Base-by-base conservation (phyloP, 1,284 basidiomycete genomes). In the Blastosporella zonata region DNA sequence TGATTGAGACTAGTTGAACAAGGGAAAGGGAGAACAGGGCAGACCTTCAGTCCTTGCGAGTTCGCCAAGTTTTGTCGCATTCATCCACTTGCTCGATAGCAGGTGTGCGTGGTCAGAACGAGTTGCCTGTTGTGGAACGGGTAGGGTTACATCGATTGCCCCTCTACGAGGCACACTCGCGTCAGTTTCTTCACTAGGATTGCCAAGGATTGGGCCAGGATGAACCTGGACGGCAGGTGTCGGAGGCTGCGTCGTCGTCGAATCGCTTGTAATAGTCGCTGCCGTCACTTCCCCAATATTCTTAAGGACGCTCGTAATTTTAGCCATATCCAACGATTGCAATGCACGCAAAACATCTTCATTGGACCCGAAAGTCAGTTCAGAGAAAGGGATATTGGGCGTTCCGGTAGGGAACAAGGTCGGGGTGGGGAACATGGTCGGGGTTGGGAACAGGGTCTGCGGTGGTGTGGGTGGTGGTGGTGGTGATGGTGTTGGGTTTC, bases 51-150 rank as follows among this genome's bases (percentile, higher is more conserved):
- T 77, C 60, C 73, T 74, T 13, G 80, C 84, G 55, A 90, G 66
- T 52, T 87, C 81, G 6, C 78, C 73, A 13, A 90, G 67, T 61
- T 88, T 86, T 6, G 66, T 67, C 2, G 85, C 72, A 53, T 75
- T 82, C 66, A 90, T 70, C 87, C 87, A 90, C 60, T 84, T 89
- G 43, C 78, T 88, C 3, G 86, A 79, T 23, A 77, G 69, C 4
- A 80, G 58, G 51, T 76, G 64, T 0, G 76, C 74, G 53, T 84
- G 79, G 23, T 73, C 65, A 23, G 67, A 57, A 50, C 58, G 63
- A 2, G 55, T 60, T 38, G 65, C 62, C 23, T 67, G 66, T 18
- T 65, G 65, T 43, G 60, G 55, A 12, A 53, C 60, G n/a, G 59
- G 56, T 20, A 64, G 48, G 43, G 47, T 58, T 58, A 65, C 62